A percentile compares a stretch with the other conserved stretches of the same genome.
phyloP scores from a whole-genome alignment of 1,139 yeast species.

The Scheffersomyces titani region DNA sequence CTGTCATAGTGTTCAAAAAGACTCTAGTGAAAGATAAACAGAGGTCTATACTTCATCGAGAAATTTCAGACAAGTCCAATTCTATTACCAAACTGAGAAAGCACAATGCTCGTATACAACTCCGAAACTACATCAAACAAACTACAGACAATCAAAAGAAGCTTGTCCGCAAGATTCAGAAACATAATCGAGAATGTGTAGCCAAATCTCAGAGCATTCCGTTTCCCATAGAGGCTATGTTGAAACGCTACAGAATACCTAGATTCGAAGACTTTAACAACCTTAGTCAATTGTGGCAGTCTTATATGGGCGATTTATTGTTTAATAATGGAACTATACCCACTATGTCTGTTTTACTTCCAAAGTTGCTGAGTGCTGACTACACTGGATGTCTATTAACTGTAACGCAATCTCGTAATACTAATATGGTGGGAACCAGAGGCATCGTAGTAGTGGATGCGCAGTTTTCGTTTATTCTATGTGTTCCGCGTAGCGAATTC shows the following conservation, averaged over 20 bases:
- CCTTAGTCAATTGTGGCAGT: conserved; percentile 62
- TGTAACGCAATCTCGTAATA: conserved; percentile 61
- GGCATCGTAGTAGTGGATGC: conserved; percentile 92
- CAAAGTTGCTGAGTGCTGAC: conserved; percentile 77
- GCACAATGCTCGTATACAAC: conserved; percentile 42
- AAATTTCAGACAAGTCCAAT: conserved; percentile 7
- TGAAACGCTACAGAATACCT: conserved; percentile 45
- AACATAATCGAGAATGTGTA: conserved; percentile 19
- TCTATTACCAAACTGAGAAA: conserved; percentile 18
- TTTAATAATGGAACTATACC: conserved; percentile 29
- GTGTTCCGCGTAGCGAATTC: conserved; percentile 48
- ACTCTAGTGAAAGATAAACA: conserved; percentile 7
- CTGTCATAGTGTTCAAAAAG: conserved; percentile 22
- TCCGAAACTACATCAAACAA: conserved; percentile 42
- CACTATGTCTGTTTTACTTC: conserved; percentile 35
- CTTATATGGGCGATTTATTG: conserved; percentile 59
- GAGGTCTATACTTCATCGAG: conserved; percentile 19
- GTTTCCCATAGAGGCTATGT: conserved; percentile 28
- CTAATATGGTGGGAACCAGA: conserved; percentile 57
- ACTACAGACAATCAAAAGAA: conserved; percentile 41
- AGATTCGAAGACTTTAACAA: conserved; percentile 53
- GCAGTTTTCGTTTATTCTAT: conserved; percentile 70
- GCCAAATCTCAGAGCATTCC: conserved; percentile 14
- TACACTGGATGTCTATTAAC: conserved; percentile 73
- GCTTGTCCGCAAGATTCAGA: conserved; percentile 32